Conservation (phyloP, 768 basidiomycete genomes). For the Imleria badia region DNA sequence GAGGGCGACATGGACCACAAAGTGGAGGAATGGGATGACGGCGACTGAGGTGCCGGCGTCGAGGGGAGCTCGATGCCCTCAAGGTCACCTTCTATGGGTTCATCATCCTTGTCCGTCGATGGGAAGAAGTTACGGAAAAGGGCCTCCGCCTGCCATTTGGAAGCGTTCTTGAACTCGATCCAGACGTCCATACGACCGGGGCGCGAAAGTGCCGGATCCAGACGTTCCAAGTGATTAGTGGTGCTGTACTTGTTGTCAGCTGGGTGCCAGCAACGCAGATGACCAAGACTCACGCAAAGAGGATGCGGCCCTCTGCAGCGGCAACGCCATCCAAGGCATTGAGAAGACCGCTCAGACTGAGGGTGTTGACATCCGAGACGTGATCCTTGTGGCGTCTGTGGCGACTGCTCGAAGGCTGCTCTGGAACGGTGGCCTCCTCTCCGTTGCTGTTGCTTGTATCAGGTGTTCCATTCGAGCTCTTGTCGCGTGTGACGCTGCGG, state of each 20-base stretch:
- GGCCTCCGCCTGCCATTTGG: conserved; percentile 80
- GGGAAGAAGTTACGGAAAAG: conserved; percentile 93
- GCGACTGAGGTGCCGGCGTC: conserved; percentile 42
- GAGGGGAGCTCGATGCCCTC: conserved; percentile 46
- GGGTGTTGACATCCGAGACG: conserved; percentile 75
- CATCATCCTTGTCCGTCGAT: conserved; percentile 54
- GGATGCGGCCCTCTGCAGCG: conserved; percentile 81
- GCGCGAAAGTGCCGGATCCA: conserved; percentile 89
- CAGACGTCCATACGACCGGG: conserved; percentile 93
- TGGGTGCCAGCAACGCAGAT: neutral
- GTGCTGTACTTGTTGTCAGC: conserved; percentile 46
- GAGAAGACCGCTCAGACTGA: conserved; percentile 77
- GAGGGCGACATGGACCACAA: conserved; percentile 46
- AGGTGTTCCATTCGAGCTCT: conserved; percentile 46
- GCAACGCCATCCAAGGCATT: conserved; percentile 88
- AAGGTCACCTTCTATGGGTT: conserved; percentile 40
- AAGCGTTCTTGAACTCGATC: conserved; percentile 88
- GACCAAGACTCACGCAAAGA: conserved; percentile 72
- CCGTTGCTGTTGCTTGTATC: conserved; percentile 35
- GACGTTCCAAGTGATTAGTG: conserved; percentile 87
- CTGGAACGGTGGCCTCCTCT: conserved; percentile 31
- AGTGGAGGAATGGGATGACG: conserved; percentile 46
- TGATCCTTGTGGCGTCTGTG: conserved; percentile 52
- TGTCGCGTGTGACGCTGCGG: conserved; percentile 67
- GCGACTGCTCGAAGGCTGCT: conserved; percentile 39